These are phyloP conservation scores for Boletus tomentosulus DNA, from an alignment of 768 basidiomycete species.

Conservation along the genomic window DNA sequence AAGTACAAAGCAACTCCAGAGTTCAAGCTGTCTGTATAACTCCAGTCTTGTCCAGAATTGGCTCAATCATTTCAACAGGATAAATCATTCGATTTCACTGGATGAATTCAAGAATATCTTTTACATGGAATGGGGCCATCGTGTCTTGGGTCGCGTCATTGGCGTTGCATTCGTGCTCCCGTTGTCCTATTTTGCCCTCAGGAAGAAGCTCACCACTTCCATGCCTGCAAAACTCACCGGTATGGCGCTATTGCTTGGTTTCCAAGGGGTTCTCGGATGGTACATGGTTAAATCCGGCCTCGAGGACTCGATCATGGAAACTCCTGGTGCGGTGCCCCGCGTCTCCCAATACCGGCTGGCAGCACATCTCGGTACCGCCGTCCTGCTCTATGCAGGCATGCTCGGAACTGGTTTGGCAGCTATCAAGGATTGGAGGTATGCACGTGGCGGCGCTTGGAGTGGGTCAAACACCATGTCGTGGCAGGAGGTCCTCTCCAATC, in stretches of 20 bases:
- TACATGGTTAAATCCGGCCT: slow-evolving; percentile 99
- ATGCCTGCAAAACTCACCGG: slow-evolving; percentile 64
- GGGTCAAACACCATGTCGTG: slow-evolving; percentile 44
- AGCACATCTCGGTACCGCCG: slow-evolving; percentile 88
- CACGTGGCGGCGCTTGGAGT: slow-evolving; percentile 53
- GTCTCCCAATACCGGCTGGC: slow-evolving; percentile 97
- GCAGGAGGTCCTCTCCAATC: slow-evolving; percentile 49
- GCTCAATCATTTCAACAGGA: slow-evolving; percentile 39
- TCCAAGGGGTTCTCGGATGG: slow-evolving; percentile 93
- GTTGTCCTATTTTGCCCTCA: slow-evolving; percentile 71
- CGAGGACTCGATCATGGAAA: slow-evolving; percentile 74
- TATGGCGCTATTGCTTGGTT: slow-evolving; percentile 79
- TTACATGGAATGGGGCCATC: slow-evolving; percentile 98
- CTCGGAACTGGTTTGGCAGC: slow-evolving; percentile 71
- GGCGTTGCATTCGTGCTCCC: slow-evolving; percentile 83
- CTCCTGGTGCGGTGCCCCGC: slow-evolving; percentile 82
- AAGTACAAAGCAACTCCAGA: slow-evolving; percentile 96
- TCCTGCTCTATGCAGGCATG: slow-evolving; percentile 93
- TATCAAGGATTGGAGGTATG: slow-evolving; percentile 77
- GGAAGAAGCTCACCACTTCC: slow-evolving; percentile 61
- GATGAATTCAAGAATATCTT: slow-evolving; percentile 95
- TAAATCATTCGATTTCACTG: slow-evolving; percentile 85
- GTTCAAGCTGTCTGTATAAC: slow-evolving; percentile 75
- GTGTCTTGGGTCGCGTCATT: slow-evolving; percentile 85
- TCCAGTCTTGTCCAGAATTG: not conserved